Evolutionary conservation across 495 filamentous ascomycete genomes (phyloP), one percentile per base, ranked within the genome.

Genomic region (Lasiosphaeria hispida): DNA sequence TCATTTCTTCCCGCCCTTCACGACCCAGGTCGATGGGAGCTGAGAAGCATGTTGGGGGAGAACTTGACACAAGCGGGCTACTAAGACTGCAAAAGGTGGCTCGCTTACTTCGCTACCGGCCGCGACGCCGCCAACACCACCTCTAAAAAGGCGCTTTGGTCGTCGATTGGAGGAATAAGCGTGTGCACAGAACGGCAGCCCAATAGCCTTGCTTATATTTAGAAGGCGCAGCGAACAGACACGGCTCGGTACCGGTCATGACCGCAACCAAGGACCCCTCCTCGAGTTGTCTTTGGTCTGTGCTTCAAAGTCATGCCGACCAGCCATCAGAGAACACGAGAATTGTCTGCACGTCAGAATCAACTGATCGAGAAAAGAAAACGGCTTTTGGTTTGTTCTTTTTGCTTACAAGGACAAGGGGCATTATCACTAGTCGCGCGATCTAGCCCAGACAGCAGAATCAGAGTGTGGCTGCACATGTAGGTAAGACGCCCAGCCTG

Each of bases 161-260:
- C 18, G 54, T 17, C 36, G 11, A 55, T 55, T 55, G 52, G 52
- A 43, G 13, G 55, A 34, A 9, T 50, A 57, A 57, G 55, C 44
- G 55, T 41, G 34, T 37, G 38, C 19, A 34, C 34, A 52, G 49
- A 51, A 14, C 11, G 15, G 35, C 14, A 7, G 8, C 44, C 36
- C 43, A 56, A 56, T 56, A 52, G 17, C 35, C 34, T 33, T 55
- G 52, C 40, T 43, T 44, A 40, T 55, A 55, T 34, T 44, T 55
- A 44, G 38, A 42, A 17, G 43, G 9, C 9, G 13, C 17, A 19
- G 17, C 43, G 43, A 19, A 47, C 43, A 19, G 17, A 47, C 43
- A 47, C 43, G 43, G 43, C 43, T 47, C 43, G 43, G 43, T 3
- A 10, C 9, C 43, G 43, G n/a, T 41, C 3, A 15, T 8, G 2